Conservation (phyloP, 345 rosid species). For the Eucalyptus pumila region DNA sequence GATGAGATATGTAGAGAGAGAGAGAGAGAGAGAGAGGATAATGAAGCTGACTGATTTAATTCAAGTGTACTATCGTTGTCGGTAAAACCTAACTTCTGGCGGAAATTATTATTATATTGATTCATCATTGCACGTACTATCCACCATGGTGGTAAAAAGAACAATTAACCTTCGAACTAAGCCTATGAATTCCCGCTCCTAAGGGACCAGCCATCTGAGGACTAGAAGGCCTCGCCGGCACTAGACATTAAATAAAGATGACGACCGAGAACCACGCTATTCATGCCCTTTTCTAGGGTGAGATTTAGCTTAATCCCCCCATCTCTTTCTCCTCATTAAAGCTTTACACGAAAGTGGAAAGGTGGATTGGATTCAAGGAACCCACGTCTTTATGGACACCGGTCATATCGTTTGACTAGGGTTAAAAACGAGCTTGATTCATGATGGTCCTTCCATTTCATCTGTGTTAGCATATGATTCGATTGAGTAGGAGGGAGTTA, state of each 20-base stretch:
- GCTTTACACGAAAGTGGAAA: not conserved
- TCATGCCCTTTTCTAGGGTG: not conserved
- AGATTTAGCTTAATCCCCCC: not conserved
- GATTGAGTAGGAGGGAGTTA: not conserved
- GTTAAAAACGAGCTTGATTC: not conserved
- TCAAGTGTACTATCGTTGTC: not conserved
- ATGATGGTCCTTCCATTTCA: not conserved
- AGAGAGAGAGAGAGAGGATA: not conserved
- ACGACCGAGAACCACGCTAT: not conserved
- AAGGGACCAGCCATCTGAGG: not conserved
- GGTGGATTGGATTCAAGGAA: not conserved
- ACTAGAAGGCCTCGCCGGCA: not conserved
- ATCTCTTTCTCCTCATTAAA: not conserved
- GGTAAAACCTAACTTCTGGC: not conserved
- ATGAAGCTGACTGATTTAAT: not conserved
- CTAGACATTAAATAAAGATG: not conserved
- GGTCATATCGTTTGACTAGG: not conserved
- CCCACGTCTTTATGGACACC: not conserved
- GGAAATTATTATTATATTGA: not conserved
- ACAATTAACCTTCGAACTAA: not conserved
- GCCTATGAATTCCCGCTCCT: not conserved
- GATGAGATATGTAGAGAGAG: not conserved
- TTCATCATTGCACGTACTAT: not conserved
- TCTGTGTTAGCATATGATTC: not conserved
- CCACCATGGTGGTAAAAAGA: not conserved